Evolutionary conservation across 306 rosid genomes (phyloP).

Genomic region (Mucuna pruriens): DNA sequence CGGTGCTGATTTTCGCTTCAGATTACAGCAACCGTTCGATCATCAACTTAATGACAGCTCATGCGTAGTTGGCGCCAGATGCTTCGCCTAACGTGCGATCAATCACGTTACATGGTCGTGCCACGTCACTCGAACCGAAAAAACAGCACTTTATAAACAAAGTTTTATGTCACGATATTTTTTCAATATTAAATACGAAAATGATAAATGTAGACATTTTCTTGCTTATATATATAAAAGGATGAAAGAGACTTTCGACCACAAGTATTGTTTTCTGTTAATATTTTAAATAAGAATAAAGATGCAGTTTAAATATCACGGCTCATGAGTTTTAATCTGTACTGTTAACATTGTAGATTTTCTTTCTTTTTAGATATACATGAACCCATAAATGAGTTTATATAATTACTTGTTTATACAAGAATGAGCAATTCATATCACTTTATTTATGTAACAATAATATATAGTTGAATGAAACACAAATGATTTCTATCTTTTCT

Average conservation of each 20-base stretch:
- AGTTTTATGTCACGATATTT: not conserved
- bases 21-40: conserved; percentile 43
- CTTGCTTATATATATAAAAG: not conserved
- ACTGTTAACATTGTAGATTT: no score
- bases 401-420: no score
- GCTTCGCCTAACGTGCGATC: conserved; percentile 61
- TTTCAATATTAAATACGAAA: not conserved
- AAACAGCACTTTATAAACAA: not conserved
- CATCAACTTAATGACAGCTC: conserved; percentile 72
- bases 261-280: not conserved
- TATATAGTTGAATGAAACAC: no score
- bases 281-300: not conserved
- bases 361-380: no score
- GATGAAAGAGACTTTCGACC: not conserved
- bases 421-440: no score
- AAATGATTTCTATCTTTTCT: no score
- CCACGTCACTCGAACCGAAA: conserved; percentile 51
- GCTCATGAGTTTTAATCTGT: not conserved
- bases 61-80: conserved; percentile 58
- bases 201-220: not conserved
- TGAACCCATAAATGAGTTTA: no score
- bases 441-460: no score
- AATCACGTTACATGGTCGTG: conserved; percentile 61
- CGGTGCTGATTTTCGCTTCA: conserved; percentile 29
- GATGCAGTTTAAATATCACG: not conserved